Conservation (phyloP, 2,329 filamentous ascomycete genomes). For the Aspergillus sp. region DNA sequence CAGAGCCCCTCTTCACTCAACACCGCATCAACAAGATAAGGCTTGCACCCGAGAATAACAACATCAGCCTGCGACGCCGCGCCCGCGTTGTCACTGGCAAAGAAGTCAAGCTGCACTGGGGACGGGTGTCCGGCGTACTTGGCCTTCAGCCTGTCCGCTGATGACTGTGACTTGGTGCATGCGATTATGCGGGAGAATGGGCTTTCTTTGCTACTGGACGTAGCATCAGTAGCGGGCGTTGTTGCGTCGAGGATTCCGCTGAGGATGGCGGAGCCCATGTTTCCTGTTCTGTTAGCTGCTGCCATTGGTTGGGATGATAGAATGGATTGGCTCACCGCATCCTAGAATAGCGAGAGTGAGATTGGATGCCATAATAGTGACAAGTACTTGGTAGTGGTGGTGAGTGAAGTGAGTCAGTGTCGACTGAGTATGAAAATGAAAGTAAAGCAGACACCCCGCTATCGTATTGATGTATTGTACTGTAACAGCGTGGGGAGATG, state of each 20-base stretch:
- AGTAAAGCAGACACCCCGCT: too few species aligned
- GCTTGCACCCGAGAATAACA: conserved; percentile 49
- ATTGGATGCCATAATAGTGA: conserved; percentile 3
- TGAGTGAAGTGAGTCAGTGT: too few species aligned
- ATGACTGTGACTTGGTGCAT: conserved; percentile 39
- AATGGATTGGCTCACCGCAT: conserved; percentile 12
- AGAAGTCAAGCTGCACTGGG: conserved; percentile 25
- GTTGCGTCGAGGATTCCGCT: conserved; percentile 30
- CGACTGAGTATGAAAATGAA: too few species aligned
- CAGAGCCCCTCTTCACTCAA: conserved; percentile 36
- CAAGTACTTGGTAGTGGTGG: too few species aligned
- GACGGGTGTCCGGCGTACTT: conserved; percentile 29
- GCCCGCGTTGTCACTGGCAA: conserved; percentile 33
- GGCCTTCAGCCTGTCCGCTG: conserved; percentile 30
- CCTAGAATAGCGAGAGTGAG: conserved; percentile 17
- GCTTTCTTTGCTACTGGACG: neutral
- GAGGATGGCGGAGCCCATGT: conserved; percentile 40
- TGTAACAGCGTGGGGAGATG: too few species aligned
- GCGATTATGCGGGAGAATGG: conserved; percentile 34
- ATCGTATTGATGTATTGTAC: too few species aligned
- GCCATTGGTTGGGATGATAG: neutral
- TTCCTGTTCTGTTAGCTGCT: conserved; percentile 24
- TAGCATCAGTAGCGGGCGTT: neutral
- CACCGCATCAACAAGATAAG: conserved; percentile 42
- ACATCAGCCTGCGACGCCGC: conserved; percentile 40